Evolutionary conservation across 768 basidiomycete genomes (phyloP), one percentile per base, ranked within the genome.

Genomic region (Mycena polygramma): DNA sequence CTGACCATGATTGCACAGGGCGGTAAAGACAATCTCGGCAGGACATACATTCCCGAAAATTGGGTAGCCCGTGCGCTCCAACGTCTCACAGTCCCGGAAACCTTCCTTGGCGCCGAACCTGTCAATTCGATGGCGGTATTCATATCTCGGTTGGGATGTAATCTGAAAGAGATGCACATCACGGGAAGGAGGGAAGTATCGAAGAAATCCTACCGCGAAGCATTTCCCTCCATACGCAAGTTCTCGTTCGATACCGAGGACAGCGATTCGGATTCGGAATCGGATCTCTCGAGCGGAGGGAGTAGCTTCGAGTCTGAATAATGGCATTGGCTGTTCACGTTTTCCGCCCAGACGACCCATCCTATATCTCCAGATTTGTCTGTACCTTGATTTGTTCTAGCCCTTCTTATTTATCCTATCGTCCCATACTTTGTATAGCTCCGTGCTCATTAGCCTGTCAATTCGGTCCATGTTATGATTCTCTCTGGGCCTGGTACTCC

Each of bases 81-180:
- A 3, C 11, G 19, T 9, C 43, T 59, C 45, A 5, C 22, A 46
- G 19, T 59, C 58, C 19, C 58, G 2, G 45, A 22, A 15, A 19
- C 24, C n/a, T n/a, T n/a, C n/a, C n/a, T n/a, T n/a, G n/a, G n/a
- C n/a, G n/a, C n/a, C n/a, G n/a, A n/a, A n/a, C 24, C 48, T n/a
- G 49, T 49, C 36, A 35, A 36, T n/a, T 7, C 9, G 7, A 20
- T 61, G 30, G 8, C 30, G 7, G 17, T 30, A 6, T 62, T 62
- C 13, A 52, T 62, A 9, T 62, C 61, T 3, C 36, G 41, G 24
- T 62, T 30, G n/a, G 49, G 36, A 11, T 61, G 60, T 35, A 48
- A 39, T 8, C 46, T 61, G 6, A 13, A 48, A 26, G 35, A 46
- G 20, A 17, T 46, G 4, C 19, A 17, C 26, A 48, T 60, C 24